Evolutionary conservation across 2,329 filamentous ascomycete species (phyloP), one percentile per base, ranked within the genome.

Genomic region (Cladosporium sp.): DNA sequence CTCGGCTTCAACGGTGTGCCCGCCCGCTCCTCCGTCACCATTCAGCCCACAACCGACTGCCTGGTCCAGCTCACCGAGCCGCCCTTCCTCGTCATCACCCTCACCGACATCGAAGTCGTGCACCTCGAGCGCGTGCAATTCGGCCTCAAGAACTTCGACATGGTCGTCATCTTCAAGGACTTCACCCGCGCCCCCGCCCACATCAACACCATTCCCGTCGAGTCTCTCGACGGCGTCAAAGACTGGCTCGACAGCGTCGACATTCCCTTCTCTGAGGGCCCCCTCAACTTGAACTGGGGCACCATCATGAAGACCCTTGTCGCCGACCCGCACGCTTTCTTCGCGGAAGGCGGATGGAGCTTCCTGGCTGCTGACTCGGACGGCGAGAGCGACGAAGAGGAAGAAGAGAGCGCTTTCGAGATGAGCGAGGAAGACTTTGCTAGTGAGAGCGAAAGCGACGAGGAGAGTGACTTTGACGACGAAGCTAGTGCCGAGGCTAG

Each of bases 251-350:
- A 99, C 74, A 92, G 88, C 1, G 92, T 94, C 48, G 93, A 99
- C 70, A 96, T 99, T 69, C 87, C 94, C 17, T 97, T 87, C 78
- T 89, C 86, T 12, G 95, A 99, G 74, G 94, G 94, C 58, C 94
- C 93, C 1, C 85, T 99, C 65, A 99, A 99, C 77, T 82, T 99
- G 58, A 97, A 97, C 80, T 99, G 94, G 94, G 89, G 90, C 10
- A 96, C 92, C 15, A 99, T 99, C 71, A 99, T 99, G 91, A 99
- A 99, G 82, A 99, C 94, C 0, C 92, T 99, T 24, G 93, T 89
- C 19, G 87, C 89, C 35, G 92, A 99, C 71, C 90, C 94, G 2
- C 93, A 99, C 71, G 85, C 88, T 66, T 99, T 99, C 84, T 99
- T 97, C 74, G 84, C 82, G 3, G 93, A 97, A 63, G 94, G 95